Percentiles rank a stretch among this genome's conserved stretches.
Conservation (phyloP, 495 filamentous ascomycete genomes). For the Lasiosphaeriaceae sp. region DNA sequence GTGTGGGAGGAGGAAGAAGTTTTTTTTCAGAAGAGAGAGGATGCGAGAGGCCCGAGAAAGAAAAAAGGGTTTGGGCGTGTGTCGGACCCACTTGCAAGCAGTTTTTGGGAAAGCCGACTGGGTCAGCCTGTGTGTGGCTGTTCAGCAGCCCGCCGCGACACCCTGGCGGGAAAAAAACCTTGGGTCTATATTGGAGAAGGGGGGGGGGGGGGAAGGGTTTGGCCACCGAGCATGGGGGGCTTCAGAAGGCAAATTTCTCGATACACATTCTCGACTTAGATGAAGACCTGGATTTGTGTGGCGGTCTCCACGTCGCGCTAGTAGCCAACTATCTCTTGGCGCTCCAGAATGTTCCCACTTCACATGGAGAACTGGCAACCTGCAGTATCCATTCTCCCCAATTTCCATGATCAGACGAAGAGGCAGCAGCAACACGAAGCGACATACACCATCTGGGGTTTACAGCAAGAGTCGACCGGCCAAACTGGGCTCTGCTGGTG, state of each 20-base stretch:
- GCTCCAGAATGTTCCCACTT: neutral
- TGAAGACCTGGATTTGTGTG: neutral
- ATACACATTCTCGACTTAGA: neutral
- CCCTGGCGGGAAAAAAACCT: neutral
- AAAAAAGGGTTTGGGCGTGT: slow-evolving; percentile 35
- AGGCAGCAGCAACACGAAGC: neutral
- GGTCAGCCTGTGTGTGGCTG: slow-evolving; percentile 3
- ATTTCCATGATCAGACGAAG: neutral
- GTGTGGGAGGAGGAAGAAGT: slow-evolving; percentile 22
- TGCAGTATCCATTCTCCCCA: neutral
- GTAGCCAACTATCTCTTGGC: neutral
- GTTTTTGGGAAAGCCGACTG: slow-evolving; percentile 28
- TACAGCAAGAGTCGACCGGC: neutral
- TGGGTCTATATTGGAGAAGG: too few relatives aligned
- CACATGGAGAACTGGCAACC: too few relatives aligned
- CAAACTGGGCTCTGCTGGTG: too few relatives aligned
- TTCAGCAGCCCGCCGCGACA: neutral
- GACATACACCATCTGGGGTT: neutral
- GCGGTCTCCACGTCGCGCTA: neutral
- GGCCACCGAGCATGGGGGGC: neutral
- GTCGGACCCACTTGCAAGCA: slow-evolving; percentile 24
- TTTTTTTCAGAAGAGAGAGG: slow-evolving; percentile 28
- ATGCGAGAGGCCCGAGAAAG: slow-evolving; percentile 24
- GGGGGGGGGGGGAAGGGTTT: neutral
- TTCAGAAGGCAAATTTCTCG: neutral